Conservation (phyloP, 208 protist species). For the Trichomonas tenax region DNA sequence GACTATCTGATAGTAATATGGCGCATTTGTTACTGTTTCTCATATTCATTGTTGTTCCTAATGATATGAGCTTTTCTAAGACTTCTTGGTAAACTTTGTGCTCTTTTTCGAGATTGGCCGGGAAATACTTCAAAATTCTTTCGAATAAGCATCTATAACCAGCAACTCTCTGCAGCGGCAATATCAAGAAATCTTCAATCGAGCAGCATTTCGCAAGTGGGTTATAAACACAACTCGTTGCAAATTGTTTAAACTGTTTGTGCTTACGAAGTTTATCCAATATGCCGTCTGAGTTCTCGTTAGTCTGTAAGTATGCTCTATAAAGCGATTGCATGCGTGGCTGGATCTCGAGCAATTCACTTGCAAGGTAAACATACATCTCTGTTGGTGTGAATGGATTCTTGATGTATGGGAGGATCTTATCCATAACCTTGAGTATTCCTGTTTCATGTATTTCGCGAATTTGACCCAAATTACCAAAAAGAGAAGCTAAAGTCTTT, state of each 20-base stretch:
- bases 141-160: not conserved
- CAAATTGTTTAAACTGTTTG: not conserved
- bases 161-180: not conserved
- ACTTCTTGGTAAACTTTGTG: not conserved
- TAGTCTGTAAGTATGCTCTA: not conserved
- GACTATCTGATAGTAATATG: not conserved
- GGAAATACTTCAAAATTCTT: not conserved
- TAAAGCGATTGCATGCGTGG: not conserved
- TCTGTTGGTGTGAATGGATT: not conserved
- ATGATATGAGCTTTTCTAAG: not conserved
- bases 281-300: not conserved
- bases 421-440: not conserved
- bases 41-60: not conserved
- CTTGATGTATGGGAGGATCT: not conserved
- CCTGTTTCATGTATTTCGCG: not conserved
- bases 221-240: not conserved
- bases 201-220: not conserved
- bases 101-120: not conserved
- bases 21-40: not conserved
- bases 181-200: not conserved
- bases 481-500: not conserved
- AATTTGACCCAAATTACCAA: not conserved
- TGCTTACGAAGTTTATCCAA: not conserved
- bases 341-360: not conserved
- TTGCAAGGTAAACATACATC: not conserved